Evolutionary conservation across 2,329 filamentous ascomycete genomes (phyloP), one percentile per base, ranked within the genome.

Genomic region (Ceratocystis cubensis): DNA sequence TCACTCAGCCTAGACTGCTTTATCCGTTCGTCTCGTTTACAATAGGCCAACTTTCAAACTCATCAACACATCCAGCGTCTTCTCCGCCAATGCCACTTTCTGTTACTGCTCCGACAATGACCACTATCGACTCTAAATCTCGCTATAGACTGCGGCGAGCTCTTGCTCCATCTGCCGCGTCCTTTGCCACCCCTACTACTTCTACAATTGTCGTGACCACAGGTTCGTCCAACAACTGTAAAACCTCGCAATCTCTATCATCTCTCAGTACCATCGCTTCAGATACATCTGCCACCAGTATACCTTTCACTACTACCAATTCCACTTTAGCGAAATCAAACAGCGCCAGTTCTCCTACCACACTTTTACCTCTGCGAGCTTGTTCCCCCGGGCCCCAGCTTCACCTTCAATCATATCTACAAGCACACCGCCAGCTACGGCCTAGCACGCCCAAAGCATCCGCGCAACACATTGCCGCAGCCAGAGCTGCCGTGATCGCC

Each of bases 401-500:
- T n/a, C 61, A 17, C 61, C 63, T 17, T 5, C 37, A 37, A 17
- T 50, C 46, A 15, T 44, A n/a, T 20, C 62, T 17, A 22, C 66
- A 46, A 10, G 69, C 70, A 5, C 69, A 69, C 6, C 73, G 75
- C 13, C 73, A 69, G 5, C 73, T 74, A 13, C 74, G 75, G 59
- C 73, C 75, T 3, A 76, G 74, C 62, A 75, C 79, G 10, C 78
- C 78, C 1, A 75, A 78, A 2, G 71, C 75, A 61, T 74, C 77
- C 64, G 75, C 79, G 63, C 76, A 78, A 72, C 78, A 81, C 72
- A 78, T 85, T 22, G 74, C 78, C 62, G 80, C 85, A 72, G 84
- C 84, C 48, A 83, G 84, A 69, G 74, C 77, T 37, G 83, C 82
- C 7, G 78, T 87, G 64, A 78, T 85, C 44, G 84, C 84, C 25